phyloP scores from a whole-genome alignment of 176 grass and related monocot species.

The Luzula sylvatica region DNA sequence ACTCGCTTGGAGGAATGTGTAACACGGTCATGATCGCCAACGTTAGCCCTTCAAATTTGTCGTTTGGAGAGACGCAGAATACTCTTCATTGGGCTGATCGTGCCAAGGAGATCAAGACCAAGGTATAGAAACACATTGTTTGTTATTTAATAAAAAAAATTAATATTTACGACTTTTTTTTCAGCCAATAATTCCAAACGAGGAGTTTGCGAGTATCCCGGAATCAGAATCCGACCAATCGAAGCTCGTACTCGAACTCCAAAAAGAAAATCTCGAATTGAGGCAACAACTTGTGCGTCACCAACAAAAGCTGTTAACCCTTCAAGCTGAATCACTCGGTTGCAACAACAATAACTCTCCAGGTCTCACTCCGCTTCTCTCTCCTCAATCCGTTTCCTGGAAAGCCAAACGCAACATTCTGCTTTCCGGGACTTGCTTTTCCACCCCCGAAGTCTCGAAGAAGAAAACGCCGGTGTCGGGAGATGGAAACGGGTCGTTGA shows the following conservation, averaged over 20 bases:
- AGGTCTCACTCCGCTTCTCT: constrained; percentile 26
- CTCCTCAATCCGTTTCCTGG: constrained; percentile 43
- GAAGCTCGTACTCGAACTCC: constrained; percentile 68
- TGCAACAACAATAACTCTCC: constrained; percentile 28
- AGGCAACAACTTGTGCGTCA: constrained; percentile 66
- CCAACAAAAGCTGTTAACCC: constrained; percentile 63
- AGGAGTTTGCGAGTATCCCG: constrained; percentile 39
- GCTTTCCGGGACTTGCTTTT: constrained; percentile 48
- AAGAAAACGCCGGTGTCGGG: constrained; percentile 44
- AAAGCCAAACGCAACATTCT: constrained; percentile 60
- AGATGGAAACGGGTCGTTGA: too few relatives aligned
- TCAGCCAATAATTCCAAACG: constrained; percentile 39
- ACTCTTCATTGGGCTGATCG: constrained; percentile 99
- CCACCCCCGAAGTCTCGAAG: constrained; percentile 33
- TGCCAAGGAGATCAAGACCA: constrained; percentile 94
- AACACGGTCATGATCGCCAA: constrained; percentile 99
- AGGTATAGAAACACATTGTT: constrained; percentile 27
- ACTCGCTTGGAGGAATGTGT: constrained; percentile 81
- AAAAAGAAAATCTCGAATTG: constrained; percentile 81
- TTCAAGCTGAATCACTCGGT: constrained; percentile 60
- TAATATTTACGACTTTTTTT: too few relatives aligned
- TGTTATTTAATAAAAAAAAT: too few relatives aligned
- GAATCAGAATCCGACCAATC: constrained; percentile 63
- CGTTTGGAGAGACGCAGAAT: constrained; percentile 90
- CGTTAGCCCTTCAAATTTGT: constrained; percentile 56